Evolutionary conservation across 495 filamentous ascomycete genomes (phyloP), one percentile per base, ranked within the genome.

Genomic region (Penicillium psychrofluorescens): DNA sequence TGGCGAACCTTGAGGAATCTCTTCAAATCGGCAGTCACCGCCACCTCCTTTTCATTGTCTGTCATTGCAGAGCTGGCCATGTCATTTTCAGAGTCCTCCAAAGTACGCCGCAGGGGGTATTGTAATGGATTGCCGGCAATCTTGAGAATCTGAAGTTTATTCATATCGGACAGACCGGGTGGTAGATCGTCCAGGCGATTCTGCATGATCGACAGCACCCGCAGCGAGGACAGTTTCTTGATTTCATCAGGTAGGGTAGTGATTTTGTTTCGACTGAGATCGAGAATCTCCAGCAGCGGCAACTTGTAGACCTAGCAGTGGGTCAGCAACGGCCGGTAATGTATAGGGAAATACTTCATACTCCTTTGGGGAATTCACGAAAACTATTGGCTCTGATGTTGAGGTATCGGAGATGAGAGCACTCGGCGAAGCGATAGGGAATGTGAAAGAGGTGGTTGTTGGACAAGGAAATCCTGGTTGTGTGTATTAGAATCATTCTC

Each of bases 301-400:
- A 97, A 71, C 55, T 88, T 80, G 55, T 90, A 87, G 32, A 95
- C 75, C 80, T 84, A 50, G 2, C 35, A 15, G 2, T 50, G 40
- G 49, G 59, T 65, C 36, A 40, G 45, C 48, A 50, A 55, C 41
- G 54, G 62, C 38, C 41, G 35, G 43, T 9, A 30, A n/a, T 45
- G 16, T 13, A 11, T 7, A 52, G 10, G 16, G 6, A 22, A 31
- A n/a, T 22, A 12, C 27, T 43, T 73, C 84, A 65, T 74, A 95
- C 89, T 56, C 82, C 81, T 51, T 81, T 72, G 7, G 91, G 91
- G 58, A 98, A 92, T 58, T 95, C 87, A 49, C 78, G 81, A 43
- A 96, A 86, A 43, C 78, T 74, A 58, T 98, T 98, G 37, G 82
- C 82, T 49, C 91, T 75, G 40, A 95, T 83, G 55, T 98, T 98